Conservation (phyloP, 129 eudicot species). For the Helichrysum umbraculigerum region DNA sequence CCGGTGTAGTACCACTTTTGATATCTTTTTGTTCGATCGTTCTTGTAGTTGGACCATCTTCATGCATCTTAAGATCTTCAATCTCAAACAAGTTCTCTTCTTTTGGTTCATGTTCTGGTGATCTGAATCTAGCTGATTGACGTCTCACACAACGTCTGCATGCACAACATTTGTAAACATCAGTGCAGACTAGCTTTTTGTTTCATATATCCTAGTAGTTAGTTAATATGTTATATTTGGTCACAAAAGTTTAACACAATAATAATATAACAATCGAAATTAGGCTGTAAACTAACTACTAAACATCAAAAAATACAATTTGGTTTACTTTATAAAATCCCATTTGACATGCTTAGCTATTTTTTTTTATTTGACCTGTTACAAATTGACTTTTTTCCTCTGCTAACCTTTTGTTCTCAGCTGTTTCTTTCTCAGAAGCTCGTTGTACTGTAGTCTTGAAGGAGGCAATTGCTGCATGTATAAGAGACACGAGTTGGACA, state of each 20-base stretch:
- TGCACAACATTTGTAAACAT: slow-evolving; percentile 9
- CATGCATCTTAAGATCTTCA: slow-evolving; percentile 39
- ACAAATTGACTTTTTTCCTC: background rate
- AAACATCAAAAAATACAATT: background rate
- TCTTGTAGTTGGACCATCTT: slow-evolving; percentile 29
- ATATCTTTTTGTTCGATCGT: slow-evolving; percentile 17
- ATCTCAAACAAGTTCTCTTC: slow-evolving; percentile 52
- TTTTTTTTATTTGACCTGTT: background rate
- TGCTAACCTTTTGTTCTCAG: slow-evolving; percentile 61
- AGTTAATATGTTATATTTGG: background rate
- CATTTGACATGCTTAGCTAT: background rate
- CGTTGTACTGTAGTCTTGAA: slow-evolving; percentile 40
- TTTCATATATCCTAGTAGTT: background rate
- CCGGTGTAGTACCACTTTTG: background rate
- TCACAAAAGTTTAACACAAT: background rate
- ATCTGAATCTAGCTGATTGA: slow-evolving; percentile 45
- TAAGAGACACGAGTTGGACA: background rate
- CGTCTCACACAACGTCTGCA: slow-evolving; percentile 67
- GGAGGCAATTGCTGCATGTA: slow-evolving; percentile 63
- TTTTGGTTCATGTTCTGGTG: slow-evolving; percentile 32
- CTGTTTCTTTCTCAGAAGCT: slow-evolving; percentile 44
- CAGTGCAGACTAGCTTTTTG: background rate
- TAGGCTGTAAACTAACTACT: background rate
- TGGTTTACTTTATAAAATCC: background rate
- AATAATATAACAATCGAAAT: background rate